phyloP scores from a whole-genome alignment of 129 eudicot genomes.

The Rutidosis leptorrhynchoides region DNA sequence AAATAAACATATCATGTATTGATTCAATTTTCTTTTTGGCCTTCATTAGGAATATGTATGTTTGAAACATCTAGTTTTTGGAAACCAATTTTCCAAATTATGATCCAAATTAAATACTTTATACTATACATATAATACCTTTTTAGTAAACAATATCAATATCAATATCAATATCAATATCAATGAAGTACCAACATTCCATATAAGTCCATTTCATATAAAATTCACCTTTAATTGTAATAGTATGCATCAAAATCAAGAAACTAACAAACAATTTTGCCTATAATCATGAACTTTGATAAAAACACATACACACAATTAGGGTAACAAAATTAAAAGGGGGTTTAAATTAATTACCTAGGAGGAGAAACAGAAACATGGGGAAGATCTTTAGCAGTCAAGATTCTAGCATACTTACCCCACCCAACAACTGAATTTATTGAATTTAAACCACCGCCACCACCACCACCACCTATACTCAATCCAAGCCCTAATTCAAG shows the following conservation, averaged over 20 bases:
- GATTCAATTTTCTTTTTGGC: too few species aligned
- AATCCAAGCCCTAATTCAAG: slow-evolving; percentile 78
- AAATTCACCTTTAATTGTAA: neutral
- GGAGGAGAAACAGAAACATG: slow-evolving; percentile 52
- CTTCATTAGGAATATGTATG: too few species aligned
- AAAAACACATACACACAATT: neutral
- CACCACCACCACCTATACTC: slow-evolving; percentile 51
- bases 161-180: too few species aligned
- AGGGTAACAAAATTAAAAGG: neutral
- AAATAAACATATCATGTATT: too few species aligned
- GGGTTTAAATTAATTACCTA: slow-evolving; percentile 11
- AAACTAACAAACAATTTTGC: neutral
- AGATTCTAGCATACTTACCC: slow-evolving; percentile 55
- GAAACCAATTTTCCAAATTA: too few species aligned
- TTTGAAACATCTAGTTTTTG: too few species aligned
- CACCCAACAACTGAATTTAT: slow-evolving; percentile 22
- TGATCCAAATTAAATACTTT: neutral
- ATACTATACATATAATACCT: neutral
- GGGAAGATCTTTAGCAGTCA: slow-evolving; percentile 65
- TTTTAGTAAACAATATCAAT: neutral
- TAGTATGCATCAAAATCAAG: neutral
- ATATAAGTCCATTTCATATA: too few species aligned
- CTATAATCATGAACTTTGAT: neutral
- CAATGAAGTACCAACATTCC: neutral
- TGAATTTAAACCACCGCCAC: slow-evolving; percentile 8